Base-by-base conservation (phyloP, 306 rosid species). In the Inga oerstediana region DNA sequence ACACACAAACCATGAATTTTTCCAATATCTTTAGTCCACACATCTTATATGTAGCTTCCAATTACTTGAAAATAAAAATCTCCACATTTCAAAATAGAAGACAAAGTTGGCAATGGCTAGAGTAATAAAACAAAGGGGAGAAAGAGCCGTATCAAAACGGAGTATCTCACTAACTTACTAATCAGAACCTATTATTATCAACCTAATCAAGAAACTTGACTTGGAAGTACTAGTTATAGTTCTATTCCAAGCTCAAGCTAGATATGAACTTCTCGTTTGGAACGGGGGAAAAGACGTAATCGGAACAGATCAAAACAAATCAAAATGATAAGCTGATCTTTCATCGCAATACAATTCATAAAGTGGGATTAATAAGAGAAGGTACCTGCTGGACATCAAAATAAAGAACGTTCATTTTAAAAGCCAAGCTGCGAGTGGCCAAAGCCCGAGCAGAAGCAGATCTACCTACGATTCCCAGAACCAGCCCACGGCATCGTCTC, bases 401-500 rank as follows among this genome's bases (percentile, higher is more conserved):
- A 79, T 91, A 91, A 20, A 91, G 92, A 62, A 91, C 93, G 79
- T 86, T 90, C 49, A 91, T 91, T 85, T 90, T 90, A 84, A 91
- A 91, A 12, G 95, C 93, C 87, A 91, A 79, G 92, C 95, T 91
- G 84, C 95, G 52, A 6, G 92, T 88, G 61, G 95, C 95, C 86
- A 91, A 80, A 82, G 93, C 87, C 85, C 93, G 78, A 14, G 93
- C 93, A 22, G 95, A 89, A 20, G 93, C 91, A 84, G 93, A 91
- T 88, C 93, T 89, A 41, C 95, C 95, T 2, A 91, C 74, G 39
- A 91, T 91, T 75, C 95, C 95, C 85, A 91, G 72, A 80, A 90
- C 95, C 85, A 91, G 41, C 10, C 95, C 95, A 5, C 95, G 91
- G 76, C 95, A 91, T 20, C 95, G 92, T 69, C 95, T 80, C 95